Conservation (phyloP, 2,329 filamentous ascomycete genomes). For the Metarhizium anisopliae region DNA sequence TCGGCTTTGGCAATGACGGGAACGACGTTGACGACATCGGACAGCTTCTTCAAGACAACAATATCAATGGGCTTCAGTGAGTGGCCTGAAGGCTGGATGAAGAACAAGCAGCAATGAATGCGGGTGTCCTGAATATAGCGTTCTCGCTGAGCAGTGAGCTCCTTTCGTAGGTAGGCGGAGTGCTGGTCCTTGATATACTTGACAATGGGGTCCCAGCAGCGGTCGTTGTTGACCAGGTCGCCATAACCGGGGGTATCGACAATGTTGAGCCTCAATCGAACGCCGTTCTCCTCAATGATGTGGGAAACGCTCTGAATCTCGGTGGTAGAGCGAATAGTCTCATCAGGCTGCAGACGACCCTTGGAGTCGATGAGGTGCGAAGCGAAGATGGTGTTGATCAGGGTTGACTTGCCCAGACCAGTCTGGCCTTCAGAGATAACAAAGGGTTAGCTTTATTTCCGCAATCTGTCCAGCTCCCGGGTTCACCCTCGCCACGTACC, state of each 20-base stretch:
- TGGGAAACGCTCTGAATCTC: constrained; percentile 98
- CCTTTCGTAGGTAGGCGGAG: constrained; percentile 97
- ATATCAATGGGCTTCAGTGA: constrained; percentile 99
- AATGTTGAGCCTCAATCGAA: constrained; percentile 94
- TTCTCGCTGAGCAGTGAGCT: constrained; percentile 97
- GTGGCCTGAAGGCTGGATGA: constrained; percentile 97
- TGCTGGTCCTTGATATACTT: constrained; percentile 99
- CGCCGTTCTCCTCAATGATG: constrained; percentile 98
- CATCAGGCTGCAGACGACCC: constrained; percentile 84
- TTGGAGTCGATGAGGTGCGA: constrained; percentile 99
- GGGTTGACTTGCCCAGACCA: constrained; percentile 93
- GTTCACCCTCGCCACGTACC: constrained; percentile 53
- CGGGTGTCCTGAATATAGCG: constrained; percentile 98
- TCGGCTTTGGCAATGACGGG: constrained; percentile 98
- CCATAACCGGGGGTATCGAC: constrained; percentile 98
- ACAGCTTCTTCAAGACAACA: constrained; percentile 98
- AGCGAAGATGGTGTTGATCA: constrained; percentile 99
- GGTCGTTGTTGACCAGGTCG: constrained; percentile 98
- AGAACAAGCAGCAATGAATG: constrained; percentile 99
- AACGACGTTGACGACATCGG: constrained; percentile 97
- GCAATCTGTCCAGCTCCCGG: background rate
- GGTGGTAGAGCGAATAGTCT: constrained; percentile 89
- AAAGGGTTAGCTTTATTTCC: constrained; percentile 8
- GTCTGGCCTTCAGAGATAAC: constrained; percentile 66
- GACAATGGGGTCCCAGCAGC: constrained; percentile 99